phyloP scores from a whole-genome alignment of 805 yeast species.

The Saccharomycopsis fibuligera region DNA sequence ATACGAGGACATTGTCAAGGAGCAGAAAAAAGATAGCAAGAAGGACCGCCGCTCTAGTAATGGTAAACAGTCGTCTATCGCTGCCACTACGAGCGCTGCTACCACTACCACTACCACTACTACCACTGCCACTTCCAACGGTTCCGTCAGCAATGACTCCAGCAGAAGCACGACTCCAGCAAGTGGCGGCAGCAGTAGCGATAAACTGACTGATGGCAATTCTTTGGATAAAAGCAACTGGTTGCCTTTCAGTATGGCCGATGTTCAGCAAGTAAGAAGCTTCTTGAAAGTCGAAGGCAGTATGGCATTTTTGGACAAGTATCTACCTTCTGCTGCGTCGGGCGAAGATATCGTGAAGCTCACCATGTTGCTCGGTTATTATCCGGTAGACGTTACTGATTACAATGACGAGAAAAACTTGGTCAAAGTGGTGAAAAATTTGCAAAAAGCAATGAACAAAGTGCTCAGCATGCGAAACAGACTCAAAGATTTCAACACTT shows the following conservation, averaged over 20 bases:
- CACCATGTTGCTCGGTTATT: slow-evolving; percentile 59
- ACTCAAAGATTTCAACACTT: slow-evolving; percentile 44
- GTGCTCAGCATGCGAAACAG: slow-evolving; percentile 53
- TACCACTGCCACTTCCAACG: no score
- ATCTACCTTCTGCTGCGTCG: slow-evolving; percentile 54
- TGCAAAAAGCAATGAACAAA: slow-evolving; percentile 60
- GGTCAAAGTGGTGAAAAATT: slow-evolving; percentile 40
- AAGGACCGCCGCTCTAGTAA: neutral
- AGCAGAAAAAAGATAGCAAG: neutral
- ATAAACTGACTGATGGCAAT: neutral
- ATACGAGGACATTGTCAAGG: slow-evolving; percentile 1
- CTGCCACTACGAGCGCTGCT: no score
- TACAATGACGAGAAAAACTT: slow-evolving; percentile 37
- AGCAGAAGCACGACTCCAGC: neutral
- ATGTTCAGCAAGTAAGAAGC: slow-evolving; percentile 35
- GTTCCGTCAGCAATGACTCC: neutral
- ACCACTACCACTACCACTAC: no score
- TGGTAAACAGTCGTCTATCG: neutral
- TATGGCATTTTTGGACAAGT: slow-evolving; percentile 50
- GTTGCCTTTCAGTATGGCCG: neutral
- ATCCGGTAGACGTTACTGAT: slow-evolving; percentile 25
- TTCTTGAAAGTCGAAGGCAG: slow-evolving; percentile 57
- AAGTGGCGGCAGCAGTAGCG: neutral
- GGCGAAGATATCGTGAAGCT: slow-evolving; percentile 51
- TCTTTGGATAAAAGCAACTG: neutral